These are phyloP conservation scores for Monilinia laxa DNA, from an alignment of 2,329 filamentous ascomycete genomes.

Conservation along the genomic window DNA sequence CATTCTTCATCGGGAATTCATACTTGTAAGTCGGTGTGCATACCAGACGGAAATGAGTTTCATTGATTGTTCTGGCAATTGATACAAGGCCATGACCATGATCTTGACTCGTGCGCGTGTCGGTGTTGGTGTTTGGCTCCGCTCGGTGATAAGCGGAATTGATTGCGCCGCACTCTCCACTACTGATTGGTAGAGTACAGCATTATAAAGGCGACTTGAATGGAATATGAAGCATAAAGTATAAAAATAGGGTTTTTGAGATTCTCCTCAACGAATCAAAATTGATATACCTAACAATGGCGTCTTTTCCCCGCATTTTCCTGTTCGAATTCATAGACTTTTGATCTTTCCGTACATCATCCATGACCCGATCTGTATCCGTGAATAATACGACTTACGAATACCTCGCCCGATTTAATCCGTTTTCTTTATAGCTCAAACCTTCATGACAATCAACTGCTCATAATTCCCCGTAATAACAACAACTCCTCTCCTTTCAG, in stretches of 20 bases:
- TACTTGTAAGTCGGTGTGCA: not conserved
- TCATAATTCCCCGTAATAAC: not conserved
- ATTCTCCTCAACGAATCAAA: too few species aligned
- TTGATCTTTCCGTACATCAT: not conserved
- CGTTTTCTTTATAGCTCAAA: not conserved
- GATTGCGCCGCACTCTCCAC: not conserved
- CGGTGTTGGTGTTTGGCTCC: not conserved
- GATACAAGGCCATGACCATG: not conserved
- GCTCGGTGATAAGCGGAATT: conserved; percentile 5
- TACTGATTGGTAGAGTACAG: not conserved
- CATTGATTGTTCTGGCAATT: not conserved
- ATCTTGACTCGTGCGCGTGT: not conserved
- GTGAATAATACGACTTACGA: not conserved
- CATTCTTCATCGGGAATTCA: not conserved
- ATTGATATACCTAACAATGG: too few species aligned
- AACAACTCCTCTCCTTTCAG: not conserved
- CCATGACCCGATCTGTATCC: not conserved
- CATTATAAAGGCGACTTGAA: too few species aligned
- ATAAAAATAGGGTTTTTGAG: too few species aligned
- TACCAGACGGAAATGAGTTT: too few species aligned
- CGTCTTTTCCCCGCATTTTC: not conserved
- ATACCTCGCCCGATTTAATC: not conserved
- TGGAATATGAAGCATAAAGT: too few species aligned
- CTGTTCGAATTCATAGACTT: not conserved
- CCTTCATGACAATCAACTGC: not conserved